These are phyloP conservation scores for Krasilnikovozyma curviuscula DNA, from an alignment of 768 basidiomycete species.

Conservation along the genomic window DNA sequence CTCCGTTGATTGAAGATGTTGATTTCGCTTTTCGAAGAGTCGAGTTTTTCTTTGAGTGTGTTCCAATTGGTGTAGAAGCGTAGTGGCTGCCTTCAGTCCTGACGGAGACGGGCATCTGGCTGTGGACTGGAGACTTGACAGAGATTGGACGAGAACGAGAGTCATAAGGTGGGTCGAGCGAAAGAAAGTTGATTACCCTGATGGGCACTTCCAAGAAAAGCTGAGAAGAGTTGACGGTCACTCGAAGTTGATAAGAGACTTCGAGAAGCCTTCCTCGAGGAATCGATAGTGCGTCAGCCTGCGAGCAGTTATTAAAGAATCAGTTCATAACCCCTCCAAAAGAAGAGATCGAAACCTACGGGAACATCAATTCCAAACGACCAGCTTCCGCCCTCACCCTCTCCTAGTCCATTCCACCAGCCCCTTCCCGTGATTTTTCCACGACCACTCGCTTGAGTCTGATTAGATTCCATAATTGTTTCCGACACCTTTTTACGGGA, in stretches of 20 bases:
- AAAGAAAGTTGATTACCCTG: slow-evolving; percentile 61
- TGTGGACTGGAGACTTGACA: no score
- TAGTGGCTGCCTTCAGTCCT: background rate
- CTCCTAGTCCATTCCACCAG: slow-evolving; percentile 68
- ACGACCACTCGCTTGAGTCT: slow-evolving; percentile 39
- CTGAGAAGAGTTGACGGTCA: slow-evolving; percentile 43
- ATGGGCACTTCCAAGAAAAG: slow-evolving; percentile 54
- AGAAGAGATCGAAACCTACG: slow-evolving; percentile 31
- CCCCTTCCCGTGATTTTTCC: slow-evolving; percentile 64
- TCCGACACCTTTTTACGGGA: slow-evolving; percentile 46
- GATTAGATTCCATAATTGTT: slow-evolving; percentile 45
- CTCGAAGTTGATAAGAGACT: slow-evolving; percentile 50
- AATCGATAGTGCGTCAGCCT: slow-evolving; percentile 55
- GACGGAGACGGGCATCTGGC: background rate
- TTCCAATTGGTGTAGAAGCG: no score
- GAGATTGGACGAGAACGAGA: background rate
- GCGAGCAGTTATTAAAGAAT: background rate
- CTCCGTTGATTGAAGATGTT: background rate
- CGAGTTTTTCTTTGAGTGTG: no score
- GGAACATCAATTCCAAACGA: slow-evolving; percentile 52
- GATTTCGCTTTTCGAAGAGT: background rate
- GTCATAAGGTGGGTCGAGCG: slow-evolving; percentile 49
- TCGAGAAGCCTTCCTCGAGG: slow-evolving; percentile 51
- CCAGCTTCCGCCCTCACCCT: slow-evolving; percentile 44
- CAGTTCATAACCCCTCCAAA: background rate